These are phyloP conservation scores for Epithemia pelagica DNA, from an alignment of 108 stramenopile genomes.

Conservation along the genomic window DNA sequence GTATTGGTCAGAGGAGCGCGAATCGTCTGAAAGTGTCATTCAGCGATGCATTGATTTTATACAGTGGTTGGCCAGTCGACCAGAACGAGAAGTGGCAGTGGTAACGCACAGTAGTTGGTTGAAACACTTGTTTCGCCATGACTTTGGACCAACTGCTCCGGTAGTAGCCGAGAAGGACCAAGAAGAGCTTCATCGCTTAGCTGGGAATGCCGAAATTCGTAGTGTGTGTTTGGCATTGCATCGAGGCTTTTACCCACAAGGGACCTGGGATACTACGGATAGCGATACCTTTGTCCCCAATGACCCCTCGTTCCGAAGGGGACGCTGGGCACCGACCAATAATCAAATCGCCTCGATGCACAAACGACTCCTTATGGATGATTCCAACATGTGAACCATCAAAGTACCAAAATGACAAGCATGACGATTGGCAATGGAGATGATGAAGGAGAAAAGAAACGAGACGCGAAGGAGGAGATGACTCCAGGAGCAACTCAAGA, in stretches of 20 bases:
- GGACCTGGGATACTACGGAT: neutral
- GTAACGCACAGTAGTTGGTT: slow-evolving; percentile 37
- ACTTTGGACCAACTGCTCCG: slow-evolving; percentile 20
- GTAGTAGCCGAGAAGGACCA: neutral
- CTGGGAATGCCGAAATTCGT: slow-evolving; percentile 37
- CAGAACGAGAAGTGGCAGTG: slow-evolving; percentile 37
- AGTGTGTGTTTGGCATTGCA: neutral
- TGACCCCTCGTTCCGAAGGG: neutral
- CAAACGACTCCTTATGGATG: neutral
- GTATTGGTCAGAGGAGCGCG: slow-evolving; percentile 24
- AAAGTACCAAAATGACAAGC: no score
- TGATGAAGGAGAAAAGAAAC: no score
- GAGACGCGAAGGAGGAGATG: no score
- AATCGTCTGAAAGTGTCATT: slow-evolving; percentile 14
- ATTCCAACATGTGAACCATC: no score
- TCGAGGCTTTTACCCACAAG: neutral
- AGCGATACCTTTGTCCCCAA: neutral
- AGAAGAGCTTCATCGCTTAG: slow-evolving; percentile 24
- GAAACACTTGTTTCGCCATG: slow-evolving; percentile 29
- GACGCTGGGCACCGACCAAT: neutral
- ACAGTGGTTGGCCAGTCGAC: slow-evolving; percentile 24
- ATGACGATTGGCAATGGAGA: no score
- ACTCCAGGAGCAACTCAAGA: no score
- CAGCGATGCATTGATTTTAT: slow-evolving; percentile 24
- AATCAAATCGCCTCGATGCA: neutral